A percentile compares a stretch with the other conserved stretches of the same genome.
phyloP scores from a whole-genome alignment of 1,284 basidiomycete genomes.

The Ceratorhiza oryzae-sativae region DNA sequence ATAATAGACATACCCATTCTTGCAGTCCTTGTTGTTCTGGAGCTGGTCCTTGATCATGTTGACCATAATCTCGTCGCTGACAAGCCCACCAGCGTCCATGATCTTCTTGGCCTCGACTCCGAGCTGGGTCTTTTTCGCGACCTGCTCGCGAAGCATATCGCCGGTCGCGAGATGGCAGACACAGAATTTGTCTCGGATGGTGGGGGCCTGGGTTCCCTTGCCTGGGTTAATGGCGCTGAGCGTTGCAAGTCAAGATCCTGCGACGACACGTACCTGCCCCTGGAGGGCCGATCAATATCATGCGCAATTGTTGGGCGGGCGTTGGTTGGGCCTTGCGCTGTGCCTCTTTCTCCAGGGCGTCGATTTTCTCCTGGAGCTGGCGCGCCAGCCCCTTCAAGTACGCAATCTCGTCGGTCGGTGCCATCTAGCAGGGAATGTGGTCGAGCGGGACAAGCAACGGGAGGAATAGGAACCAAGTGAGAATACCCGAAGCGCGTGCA shows the following conservation, averaged over 20 bases:
- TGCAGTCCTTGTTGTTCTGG: conserved; percentile 90
- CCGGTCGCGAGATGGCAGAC: conserved; percentile 98
- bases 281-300: conserved; percentile 94
- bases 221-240: conserved; percentile 59
- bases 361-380: conserved; percentile 84
- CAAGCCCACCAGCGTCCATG: conserved; percentile 95
- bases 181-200: conserved; percentile 91
- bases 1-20: conserved; percentile 78
- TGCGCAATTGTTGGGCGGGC: conserved; percentile 81
- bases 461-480: conserved; percentile 13
- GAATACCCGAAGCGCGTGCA: conserved; percentile 23
- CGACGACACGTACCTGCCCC: conserved; percentile 78
- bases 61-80: conserved; percentile 97
- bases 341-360: conserved; percentile 67
- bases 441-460: background rate
- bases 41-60: conserved; percentile 97
- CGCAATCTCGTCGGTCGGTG: conserved; percentile 75
- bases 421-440: conserved; percentile 54
- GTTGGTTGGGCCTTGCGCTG: conserved; percentile 48
- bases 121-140: conserved; percentile 84
- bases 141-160: conserved; percentile 97
- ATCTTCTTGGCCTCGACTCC: conserved; percentile 96
- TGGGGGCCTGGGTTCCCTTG: conserved; percentile 97
- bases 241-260: too few species aligned
- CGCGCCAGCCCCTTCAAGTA: conserved; percentile 88